phyloP scores from a whole-genome alignment of 495 filamentous ascomycete genomes.

The Neurospora tetrasperma region DNA sequence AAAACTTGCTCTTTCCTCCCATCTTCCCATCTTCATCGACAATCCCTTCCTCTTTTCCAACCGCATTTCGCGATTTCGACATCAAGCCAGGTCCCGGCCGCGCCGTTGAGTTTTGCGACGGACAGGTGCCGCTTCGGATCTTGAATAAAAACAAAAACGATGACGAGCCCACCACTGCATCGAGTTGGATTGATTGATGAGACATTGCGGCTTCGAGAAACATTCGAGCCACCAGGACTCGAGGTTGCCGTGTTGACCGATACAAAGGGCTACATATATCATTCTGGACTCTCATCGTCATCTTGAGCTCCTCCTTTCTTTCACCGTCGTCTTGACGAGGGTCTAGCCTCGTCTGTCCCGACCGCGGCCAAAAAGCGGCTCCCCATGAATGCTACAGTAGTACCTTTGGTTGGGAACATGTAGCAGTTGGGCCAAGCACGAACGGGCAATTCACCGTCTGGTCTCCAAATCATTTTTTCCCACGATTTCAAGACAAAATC shows the following conservation, averaged over 20 bases:
- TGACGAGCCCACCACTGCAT: no score
- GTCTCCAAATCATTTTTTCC: not conserved
- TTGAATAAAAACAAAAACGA: no score
- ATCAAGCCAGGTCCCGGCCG: not conserved
- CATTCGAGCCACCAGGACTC: not conserved
- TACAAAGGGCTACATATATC: not conserved
- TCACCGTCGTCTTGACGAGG: not conserved
- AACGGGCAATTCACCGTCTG: not conserved
- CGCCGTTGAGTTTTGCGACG: not conserved
- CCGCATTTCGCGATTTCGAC: not conserved
- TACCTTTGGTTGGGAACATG: not conserved
- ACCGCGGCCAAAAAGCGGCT: not conserved
- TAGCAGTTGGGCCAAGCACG: not conserved
- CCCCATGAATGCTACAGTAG: not conserved
- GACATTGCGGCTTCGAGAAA: not conserved
- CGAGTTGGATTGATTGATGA: not conserved
- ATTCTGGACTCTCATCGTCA: not conserved
- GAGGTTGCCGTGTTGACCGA: not conserved
- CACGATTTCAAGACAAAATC: no score
- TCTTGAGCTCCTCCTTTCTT: not conserved
- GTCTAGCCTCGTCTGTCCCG: not conserved
- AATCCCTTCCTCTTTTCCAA: not conserved
- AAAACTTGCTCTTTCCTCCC: conserved; percentile 19
- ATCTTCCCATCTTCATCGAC: not conserved
- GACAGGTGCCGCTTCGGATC: not conserved